phyloP scores from a whole-genome alignment of 768 basidiomycete genomes.

The Tricholoma terreum region DNA sequence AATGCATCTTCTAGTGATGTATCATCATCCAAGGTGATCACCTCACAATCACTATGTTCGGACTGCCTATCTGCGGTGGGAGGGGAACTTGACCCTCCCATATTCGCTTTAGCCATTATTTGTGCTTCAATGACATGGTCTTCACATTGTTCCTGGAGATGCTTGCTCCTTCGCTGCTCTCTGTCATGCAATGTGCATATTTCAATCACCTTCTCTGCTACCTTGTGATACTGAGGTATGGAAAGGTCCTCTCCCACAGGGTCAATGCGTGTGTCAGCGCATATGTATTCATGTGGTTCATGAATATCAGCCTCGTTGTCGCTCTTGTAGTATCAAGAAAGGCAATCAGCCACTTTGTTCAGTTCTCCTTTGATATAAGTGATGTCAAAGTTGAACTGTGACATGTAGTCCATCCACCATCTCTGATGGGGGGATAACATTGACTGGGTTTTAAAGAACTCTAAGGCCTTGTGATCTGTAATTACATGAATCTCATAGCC shows the following conservation, averaged over 20 bases:
- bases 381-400: constrained; percentile 21
- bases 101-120: no score
- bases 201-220: no score
- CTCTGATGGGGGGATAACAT: constrained; percentile 12
- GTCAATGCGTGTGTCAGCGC: constrained; percentile 15
- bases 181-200: no score
- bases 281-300: constrained; percentile 1
- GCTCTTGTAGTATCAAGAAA: constrained; percentile 26
- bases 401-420: constrained; percentile 28
- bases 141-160: no score
- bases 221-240: neutral
- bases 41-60: no score
- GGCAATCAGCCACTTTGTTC: constrained; percentile 26
- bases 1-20: no score
- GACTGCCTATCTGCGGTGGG: no score
- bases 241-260: constrained; percentile 11
- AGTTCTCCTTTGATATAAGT: constrained; percentile 19
- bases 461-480: constrained; percentile 26
- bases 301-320: constrained; percentile 9
- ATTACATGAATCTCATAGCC: constrained; percentile 15
- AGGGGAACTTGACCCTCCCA: no score
- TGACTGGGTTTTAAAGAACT: constrained; percentile 17
- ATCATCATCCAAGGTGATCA: no score
- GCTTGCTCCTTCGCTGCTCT: no score
- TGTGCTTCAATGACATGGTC: no score